These are phyloP conservation scores for Garcia nutans DNA, from an alignment of 345 rosid genomes.

Conservation along the genomic window DNA sequence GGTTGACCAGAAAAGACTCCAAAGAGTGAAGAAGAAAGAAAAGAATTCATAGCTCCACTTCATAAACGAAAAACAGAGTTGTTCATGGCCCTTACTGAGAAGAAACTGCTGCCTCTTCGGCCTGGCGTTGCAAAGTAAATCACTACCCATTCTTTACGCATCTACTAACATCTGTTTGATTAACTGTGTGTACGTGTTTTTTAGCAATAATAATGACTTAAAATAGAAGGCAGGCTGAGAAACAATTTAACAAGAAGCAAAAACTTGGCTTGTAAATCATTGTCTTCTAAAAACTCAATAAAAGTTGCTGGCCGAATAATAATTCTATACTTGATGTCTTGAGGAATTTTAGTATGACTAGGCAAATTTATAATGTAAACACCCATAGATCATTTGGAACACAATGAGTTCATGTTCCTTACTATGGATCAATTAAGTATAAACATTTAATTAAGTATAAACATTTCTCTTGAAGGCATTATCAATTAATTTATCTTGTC, in stretches of 20 bases:
- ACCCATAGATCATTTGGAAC: not conserved
- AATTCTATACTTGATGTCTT: no score
- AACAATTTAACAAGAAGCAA: not conserved
- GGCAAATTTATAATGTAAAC: no score
- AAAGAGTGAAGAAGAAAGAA: slow-evolving; percentile 78
- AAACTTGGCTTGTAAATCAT: not conserved
- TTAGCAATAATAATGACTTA: not conserved
- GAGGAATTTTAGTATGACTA: no score
- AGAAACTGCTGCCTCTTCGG: slow-evolving; percentile 81
- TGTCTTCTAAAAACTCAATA: not conserved
- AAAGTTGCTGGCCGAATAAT: not conserved
- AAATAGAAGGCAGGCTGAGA: not conserved
- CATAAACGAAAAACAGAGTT: slow-evolving; percentile 85
- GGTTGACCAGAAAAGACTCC: slow-evolving; percentile 96
- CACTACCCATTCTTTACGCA: slow-evolving; percentile 16
- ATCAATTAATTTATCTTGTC: not conserved
- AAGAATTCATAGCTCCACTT: slow-evolving; percentile 80
- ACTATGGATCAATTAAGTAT: not conserved
- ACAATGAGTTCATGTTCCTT: not conserved
- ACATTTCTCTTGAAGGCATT: not conserved
- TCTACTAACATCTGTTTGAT: slow-evolving; percentile 6
- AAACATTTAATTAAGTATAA: not conserved
- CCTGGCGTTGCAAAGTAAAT: slow-evolving; percentile 88
- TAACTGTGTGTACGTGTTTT: not conserved
- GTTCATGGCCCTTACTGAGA: slow-evolving; percentile 90